Evolutionary conservation across 306 rosid species (phyloP).

Genomic region (Neltuma alba): DNA sequence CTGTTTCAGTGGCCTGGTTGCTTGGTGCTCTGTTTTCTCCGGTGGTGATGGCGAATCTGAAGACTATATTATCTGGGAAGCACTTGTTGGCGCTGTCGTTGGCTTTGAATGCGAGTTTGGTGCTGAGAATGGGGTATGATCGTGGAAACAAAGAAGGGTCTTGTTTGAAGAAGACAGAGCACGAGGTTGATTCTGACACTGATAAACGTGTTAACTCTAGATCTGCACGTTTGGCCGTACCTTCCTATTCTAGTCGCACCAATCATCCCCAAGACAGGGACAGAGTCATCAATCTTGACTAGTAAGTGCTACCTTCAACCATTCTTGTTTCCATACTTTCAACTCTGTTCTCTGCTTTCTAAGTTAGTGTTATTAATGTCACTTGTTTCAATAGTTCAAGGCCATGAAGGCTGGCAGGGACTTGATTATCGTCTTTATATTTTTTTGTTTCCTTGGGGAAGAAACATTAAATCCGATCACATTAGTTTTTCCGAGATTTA

Average conservation of each 20-base stretch:
- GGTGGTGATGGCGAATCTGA: conserved; percentile 42
- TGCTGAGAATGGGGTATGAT: conserved; percentile 39
- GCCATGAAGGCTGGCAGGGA: too few relatives aligned
- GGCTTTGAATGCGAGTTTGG: conserved; percentile 65
- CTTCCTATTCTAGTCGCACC: conserved; percentile 27
- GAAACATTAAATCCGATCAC: too few relatives aligned
- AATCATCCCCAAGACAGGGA: conserved; percentile 42
- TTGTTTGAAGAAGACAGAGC: conserved; percentile 24
- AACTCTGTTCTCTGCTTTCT: too few relatives aligned
- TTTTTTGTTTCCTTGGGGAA: too few relatives aligned
- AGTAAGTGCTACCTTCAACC: too few relatives aligned
- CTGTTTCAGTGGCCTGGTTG: background rate
- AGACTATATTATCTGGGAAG: conserved; percentile 41
- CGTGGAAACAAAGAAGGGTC: conserved; percentile 36
- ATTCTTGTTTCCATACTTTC: too few relatives aligned
- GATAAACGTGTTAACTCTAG: too few relatives aligned
- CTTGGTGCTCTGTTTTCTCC: background rate
- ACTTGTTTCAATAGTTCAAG: too few relatives aligned
- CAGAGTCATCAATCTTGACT: conserved; percentile 65
- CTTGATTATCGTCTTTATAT: too few relatives aligned
- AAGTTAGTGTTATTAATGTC: too few relatives aligned
- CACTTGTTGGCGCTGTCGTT: conserved; percentile 66
- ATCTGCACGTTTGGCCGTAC: conserved; percentile 36
- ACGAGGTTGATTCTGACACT: conserved; percentile 1
- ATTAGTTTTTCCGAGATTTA: too few relatives aligned